These are phyloP conservation scores for Candida sithepensis DNA, from an alignment of 805 yeast genomes.

Conservation along the genomic window DNA sequence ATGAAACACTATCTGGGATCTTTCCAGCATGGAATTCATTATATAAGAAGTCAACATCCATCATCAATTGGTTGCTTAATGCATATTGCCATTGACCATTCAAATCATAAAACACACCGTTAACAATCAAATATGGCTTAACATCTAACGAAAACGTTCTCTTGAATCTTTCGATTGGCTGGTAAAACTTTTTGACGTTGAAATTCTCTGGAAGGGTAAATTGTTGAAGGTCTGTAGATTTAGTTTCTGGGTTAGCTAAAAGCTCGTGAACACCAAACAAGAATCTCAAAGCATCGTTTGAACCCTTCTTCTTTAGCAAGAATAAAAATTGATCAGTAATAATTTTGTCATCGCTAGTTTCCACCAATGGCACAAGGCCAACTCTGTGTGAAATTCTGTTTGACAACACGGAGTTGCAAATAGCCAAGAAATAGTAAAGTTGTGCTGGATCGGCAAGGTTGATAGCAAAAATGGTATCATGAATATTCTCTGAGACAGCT, in stretches of 20 bases:
- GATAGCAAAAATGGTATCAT: conserved; percentile 67
- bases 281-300: conserved; percentile 21
- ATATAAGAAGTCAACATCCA: conserved; percentile 45
- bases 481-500: conserved; percentile 65
- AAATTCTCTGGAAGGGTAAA: conserved; percentile 6
- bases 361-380: conserved; percentile 70
- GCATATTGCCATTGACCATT: conserved; percentile 50
- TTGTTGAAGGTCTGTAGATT: conserved; percentile 1
- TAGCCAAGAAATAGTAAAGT: conserved; percentile 44
- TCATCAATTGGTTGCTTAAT: conserved; percentile 47
- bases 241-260: conserved; percentile 2
- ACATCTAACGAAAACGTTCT: conserved; percentile 36
- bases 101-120: conserved; percentile 66
- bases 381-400: conserved; percentile 72
- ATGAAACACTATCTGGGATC: conserved; percentile 25
- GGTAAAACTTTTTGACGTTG: conserved; percentile 14
- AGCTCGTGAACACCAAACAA: conserved; percentile 18
- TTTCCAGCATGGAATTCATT: conserved; percentile 23
- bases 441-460: conserved; percentile 54
- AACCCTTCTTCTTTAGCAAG: conserved; percentile 15
- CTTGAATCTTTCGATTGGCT: conserved; percentile 24
- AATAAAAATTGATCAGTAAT: conserved; percentile 26
- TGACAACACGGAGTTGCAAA: conserved; percentile 46
- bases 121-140: conserved; percentile 55
- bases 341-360: conserved; percentile 19